These are phyloP conservation scores for Poronia punctata DNA, from an alignment of 495 filamentous ascomycete genomes.

Conservation along the genomic window DNA sequence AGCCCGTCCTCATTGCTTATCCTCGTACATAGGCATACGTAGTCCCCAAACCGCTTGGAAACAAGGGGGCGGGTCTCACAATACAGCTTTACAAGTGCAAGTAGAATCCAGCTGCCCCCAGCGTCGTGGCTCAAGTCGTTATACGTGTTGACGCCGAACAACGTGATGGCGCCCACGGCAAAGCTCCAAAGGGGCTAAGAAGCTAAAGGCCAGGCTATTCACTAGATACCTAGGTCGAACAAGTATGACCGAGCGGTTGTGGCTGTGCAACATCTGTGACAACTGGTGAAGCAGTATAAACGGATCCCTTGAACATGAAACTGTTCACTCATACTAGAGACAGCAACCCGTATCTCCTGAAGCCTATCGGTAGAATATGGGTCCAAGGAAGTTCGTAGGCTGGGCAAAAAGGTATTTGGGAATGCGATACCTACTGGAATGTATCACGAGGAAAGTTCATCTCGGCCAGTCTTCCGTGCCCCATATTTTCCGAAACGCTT, in stretches of 20 bases:
- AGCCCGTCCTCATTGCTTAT: neutral
- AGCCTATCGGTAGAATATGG: too few relatives aligned
- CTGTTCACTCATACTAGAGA: neutral
- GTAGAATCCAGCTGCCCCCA: neutral
- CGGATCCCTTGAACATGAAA: constrained; percentile 4
- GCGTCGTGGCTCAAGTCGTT: neutral
- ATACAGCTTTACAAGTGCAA: neutral
- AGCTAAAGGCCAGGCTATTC: neutral
- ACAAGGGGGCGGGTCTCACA: neutral
- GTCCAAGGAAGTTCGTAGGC: too few relatives aligned
- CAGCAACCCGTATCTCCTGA: neutral
- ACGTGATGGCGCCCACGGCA: too few relatives aligned
- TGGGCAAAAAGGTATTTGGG: too few relatives aligned
- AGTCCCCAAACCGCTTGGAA: constrained; percentile 3
- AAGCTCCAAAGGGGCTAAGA: too few relatives aligned
- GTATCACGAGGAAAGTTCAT: too few relatives aligned
- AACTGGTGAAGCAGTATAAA: neutral
- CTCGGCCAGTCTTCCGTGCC: too few relatives aligned
- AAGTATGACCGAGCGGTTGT: neutral
- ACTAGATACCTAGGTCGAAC: neutral
- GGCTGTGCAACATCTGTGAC: neutral
- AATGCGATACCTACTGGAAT: too few relatives aligned
- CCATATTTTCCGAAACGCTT: too few relatives aligned
- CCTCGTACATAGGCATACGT: neutral
- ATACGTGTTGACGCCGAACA: too few relatives aligned